These are phyloP conservation scores for Porcisia deanei DNA, from an alignment of 208 protist genomes.

Conservation along the genomic window DNA sequence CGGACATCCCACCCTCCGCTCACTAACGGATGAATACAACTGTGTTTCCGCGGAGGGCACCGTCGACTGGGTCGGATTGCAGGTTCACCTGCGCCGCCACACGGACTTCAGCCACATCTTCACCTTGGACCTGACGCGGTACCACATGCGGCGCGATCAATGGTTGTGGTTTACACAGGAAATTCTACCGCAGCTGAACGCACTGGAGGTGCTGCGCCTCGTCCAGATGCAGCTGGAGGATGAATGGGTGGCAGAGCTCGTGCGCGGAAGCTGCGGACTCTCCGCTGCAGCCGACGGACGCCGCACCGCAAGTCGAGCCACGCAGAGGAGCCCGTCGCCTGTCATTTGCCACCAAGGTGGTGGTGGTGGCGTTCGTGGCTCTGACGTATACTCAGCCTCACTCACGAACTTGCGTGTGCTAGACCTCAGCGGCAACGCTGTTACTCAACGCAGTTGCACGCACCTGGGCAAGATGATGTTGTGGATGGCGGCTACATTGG, in stretches of 20 bases:
- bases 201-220: constrained; percentile 48
- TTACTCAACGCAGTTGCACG: constrained; percentile 64
- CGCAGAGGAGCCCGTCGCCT: background rate
- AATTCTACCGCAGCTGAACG: constrained; percentile 56
- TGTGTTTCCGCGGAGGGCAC: constrained; percentile 18
- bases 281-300: constrained; percentile 3
- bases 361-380: constrained; percentile 9
- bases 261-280: constrained; percentile 33
- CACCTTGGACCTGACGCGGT: constrained; percentile 52
- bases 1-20: constrained; percentile 25
- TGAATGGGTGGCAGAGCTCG: constrained; percentile 42
- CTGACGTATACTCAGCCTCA: background rate
- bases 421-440: constrained; percentile 67
- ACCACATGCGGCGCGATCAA: constrained; percentile 43
- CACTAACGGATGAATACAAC: constrained; percentile 30
- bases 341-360: background rate
- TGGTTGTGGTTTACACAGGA: constrained; percentile 71
- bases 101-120: constrained; percentile 42
- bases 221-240: constrained; percentile 64
- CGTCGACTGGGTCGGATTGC: constrained; percentile 43
- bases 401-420: constrained; percentile 54
- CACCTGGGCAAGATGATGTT: constrained; percentile 69
- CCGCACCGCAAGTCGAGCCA: constrained; percentile 1
- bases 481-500: constrained; percentile 61
- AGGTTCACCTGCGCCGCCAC: constrained; percentile 41